Base-by-base conservation (phyloP, 306 rosid species). In the Quercus wislizeni region DNA sequence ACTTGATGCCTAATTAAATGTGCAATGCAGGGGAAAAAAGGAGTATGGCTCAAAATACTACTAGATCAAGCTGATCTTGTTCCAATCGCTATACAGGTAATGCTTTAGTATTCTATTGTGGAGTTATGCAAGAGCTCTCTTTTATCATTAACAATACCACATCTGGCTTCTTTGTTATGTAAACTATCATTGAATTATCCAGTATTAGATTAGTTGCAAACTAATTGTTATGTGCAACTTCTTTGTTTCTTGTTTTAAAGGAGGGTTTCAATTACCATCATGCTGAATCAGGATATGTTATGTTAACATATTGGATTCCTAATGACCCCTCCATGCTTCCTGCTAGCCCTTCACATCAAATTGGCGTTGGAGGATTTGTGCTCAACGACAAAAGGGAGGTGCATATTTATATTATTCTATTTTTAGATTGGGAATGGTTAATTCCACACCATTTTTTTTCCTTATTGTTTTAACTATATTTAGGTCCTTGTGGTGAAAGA, bases 231-330 rank as follows among this genome's bases (percentile, higher is more conserved):
- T 35, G 28, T 30, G 7, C 11, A 8, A 35, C 27, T 7, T 5
- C 4, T 54, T 5, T 27, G 61, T 31, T 58, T 75, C 20, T 21
- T 75, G 56, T 31, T 11, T 51, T 49, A 82, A 71, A 88, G 91
- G 87, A 83, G 74, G 91, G 89, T n/a, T 88, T 88, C 74, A 76
- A 78, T 76, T 85, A 71, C 69, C 87, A 85, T 68, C 89, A 85
- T 76, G 89, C 86, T 67, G 87, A 88, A 67, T 79, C 87, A 25
- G 89, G 87, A 61, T 85, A 83, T 61, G 84, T 80, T n/a, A 85
- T 88, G 85, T 49, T 88, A 23, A 78, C 83, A n/a, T 59, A 68
- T 58, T 88, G 87, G 89, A 80, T 88, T 69, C 86, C 89, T 21
- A 72, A 65, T 54, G 84, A 76, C 7, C 83, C 75, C 49, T 81